Evolutionary conservation across 2,329 filamentous ascomycete species (phyloP), one percentile per base, ranked within the genome.

Genomic region (Colletotrichum sidae): DNA sequence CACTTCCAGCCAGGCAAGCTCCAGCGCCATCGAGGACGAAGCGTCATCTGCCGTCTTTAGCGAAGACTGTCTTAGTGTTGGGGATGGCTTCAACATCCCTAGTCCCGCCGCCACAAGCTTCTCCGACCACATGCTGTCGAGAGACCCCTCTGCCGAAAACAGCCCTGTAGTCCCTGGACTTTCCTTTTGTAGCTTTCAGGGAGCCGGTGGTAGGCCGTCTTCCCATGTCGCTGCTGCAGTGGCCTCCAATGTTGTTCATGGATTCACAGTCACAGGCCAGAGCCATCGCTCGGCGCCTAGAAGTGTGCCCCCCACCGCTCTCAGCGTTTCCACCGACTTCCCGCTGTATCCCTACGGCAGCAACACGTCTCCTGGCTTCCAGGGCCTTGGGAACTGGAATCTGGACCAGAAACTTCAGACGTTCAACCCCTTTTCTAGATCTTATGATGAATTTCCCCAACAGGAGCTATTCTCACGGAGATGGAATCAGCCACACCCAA

Each of bases 1-100:
- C 2, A 60, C 49, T 6, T 54, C 51, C 33, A 64, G 61, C 11
- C 61, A 55, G 11, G 61, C 61, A 33, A 65, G 62, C 46, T 65
- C 62, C 5, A 45, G 50, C 7, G 62, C 52, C 11, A 37, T 55
- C 3, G 13, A 37, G 9, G 61, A 56, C 6, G 60, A 59, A 8
- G 10, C 38, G 12, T 44, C 17, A 25, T 45, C 38, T 15, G 33
- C 15, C 33, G 41, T 52, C 37, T 65, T 53, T 13, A 34, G 52
- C 13, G 51, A 55, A 6, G 25, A 25, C 17, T 10, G 37, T 13
- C 37, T 60, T 39, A 52, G 52, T 25, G 25, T 25, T 25, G 25
- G 25, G 25, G 25, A 25, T 25, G 25, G 25, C 25, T 25, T 25
- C 25, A 25, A n/a, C 25, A 11, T 52, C 46, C 42, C 47, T 15